phyloP scores from a whole-genome alignment of 1,284 basidiomycete species.

The Boletellus sp. region DNA sequence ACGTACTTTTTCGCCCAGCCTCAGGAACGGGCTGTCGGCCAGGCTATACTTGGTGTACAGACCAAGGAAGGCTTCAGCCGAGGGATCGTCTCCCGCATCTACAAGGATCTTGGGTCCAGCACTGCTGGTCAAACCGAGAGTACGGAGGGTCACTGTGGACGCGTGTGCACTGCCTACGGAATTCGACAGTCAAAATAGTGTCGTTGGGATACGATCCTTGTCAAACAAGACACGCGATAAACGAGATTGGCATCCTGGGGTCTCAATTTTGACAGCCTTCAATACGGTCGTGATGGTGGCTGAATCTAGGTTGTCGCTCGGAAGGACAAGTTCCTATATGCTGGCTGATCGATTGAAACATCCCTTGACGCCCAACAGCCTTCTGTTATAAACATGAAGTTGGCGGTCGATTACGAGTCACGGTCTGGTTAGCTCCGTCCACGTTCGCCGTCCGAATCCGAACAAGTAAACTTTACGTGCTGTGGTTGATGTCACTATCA shows the following conservation, averaged over 20 bases:
- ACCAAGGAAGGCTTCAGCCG: slow-evolving; percentile 52
- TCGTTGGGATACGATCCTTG: slow-evolving; percentile 20
- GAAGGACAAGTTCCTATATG: slow-evolving; percentile 49
- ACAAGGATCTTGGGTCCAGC: slow-evolving; percentile 16
- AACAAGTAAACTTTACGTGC: slow-evolving; percentile 53
- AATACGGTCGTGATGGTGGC: slow-evolving; percentile 11
- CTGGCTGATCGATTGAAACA: slow-evolving; percentile 62
- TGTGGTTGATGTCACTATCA: slow-evolving; percentile 44
- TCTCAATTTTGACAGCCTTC: slow-evolving; percentile 38
- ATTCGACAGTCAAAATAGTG: slow-evolving; percentile 56
- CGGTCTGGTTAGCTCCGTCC: slow-evolving; percentile 45
- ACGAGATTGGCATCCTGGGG: slow-evolving; percentile 45
- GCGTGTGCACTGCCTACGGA: slow-evolving; percentile 58
- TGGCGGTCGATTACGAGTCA: too few species aligned
- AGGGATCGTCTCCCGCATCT: slow-evolving; percentile 40
- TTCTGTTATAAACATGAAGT: slow-evolving; percentile 48
- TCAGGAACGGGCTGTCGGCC: slow-evolving; percentile 43
- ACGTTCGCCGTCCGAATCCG: slow-evolving; percentile 60
- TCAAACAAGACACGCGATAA: slow-evolving; percentile 50
- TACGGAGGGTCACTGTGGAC: slow-evolving; percentile 51
- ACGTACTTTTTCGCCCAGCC: slow-evolving; percentile 31
- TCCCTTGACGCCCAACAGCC: slow-evolving; percentile 55
- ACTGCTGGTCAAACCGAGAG: slow-evolving; percentile 31
- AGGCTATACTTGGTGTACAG: slow-evolving; percentile 55
- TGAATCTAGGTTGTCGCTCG: not conserved